phyloP scores from a whole-genome alignment of 768 basidiomycete species.

The Trichaptum fuscoviolaceum region DNA sequence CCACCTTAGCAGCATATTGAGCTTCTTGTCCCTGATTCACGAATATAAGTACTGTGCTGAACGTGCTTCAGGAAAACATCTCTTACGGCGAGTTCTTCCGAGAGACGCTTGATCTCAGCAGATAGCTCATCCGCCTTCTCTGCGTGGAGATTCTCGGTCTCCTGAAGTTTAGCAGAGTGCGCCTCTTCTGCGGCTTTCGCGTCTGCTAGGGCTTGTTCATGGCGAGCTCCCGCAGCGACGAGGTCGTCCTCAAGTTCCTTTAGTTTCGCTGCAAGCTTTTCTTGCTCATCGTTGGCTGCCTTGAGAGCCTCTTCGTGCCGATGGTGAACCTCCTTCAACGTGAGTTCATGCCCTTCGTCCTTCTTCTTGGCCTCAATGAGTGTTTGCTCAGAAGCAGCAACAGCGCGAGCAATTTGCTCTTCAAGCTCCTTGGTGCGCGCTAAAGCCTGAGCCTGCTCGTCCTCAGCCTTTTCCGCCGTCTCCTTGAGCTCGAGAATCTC shows the following conservation, averaged over 20 bases:
- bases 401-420: conserved; percentile 45
- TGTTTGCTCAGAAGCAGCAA: conserved; percentile 42
- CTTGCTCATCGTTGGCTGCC: conserved; percentile 33
- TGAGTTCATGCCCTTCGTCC: conserved; percentile 38
- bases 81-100: conserved; percentile 60
- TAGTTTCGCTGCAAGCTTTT: conserved; percentile 34
- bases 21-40: conserved; percentile 56
- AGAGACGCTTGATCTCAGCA: conserved; percentile 51
- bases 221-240: conserved; percentile 35
- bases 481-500: conserved; percentile 78
- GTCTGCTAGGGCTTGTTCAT: conserved; percentile 44
- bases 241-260: conserved; percentile 45
- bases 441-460: conserved; percentile 43
- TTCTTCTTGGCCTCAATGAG: conserved; percentile 41
- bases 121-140: conserved; percentile 47
- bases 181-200: conserved; percentile 40
- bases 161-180: conserved; percentile 44
- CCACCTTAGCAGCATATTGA: conserved; percentile 62
- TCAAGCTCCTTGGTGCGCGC: conserved; percentile 47
- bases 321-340: conserved; percentile 35
- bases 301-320: conserved; percentile 44
- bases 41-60: conserved; percentile 5
- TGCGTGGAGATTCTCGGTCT: conserved; percentile 44
- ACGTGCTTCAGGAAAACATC: conserved; percentile 1
- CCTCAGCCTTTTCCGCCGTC: conserved; percentile 57